Evolutionary conservation across 768 basidiomycete genomes (phyloP), one percentile per base, ranked within the genome.

Genomic region (Trametes cingulata): DNA sequence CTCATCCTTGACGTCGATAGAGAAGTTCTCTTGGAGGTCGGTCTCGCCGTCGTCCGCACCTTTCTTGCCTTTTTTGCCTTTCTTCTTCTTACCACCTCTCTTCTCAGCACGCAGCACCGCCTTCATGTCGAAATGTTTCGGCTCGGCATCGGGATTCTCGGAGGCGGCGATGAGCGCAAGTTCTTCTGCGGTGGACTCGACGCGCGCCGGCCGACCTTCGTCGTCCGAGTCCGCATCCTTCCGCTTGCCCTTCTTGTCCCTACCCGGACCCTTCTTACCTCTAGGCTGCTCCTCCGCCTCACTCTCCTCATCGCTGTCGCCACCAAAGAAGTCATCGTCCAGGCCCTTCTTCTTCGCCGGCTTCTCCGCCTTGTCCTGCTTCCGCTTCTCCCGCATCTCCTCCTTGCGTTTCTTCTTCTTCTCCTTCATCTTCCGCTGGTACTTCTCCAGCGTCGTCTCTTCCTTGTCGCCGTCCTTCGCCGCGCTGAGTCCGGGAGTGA

Each of bases 401-500:
- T 85, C 85, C 78, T 92, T 94, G 75, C 85, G 85, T 70, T 84
- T 84, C 74, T 86, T 87, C 73, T 86, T 82, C 78, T 93, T 95
- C 75, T 98, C 95, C 73, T 82, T 88, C 82, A 90, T 85, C 75
- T 95, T 95, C 63, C 90, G 78, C 73, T 91, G 88, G 73, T 99
- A 99, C 68, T 76, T 86, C 69, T 95, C 93, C 35, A 98, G 74
- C 1, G 93, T 91, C 5, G 91, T 98, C 77, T 96, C 88, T n/a
- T 91, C 83, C 52, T 80, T 15, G 12, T 77, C 78, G 19, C 72
- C 77, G 65, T 78, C 81, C 58, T 72, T 74, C 62, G 73, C 71
- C 49, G 78, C 83, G 58, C 79, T 86, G 39, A 98, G 76, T 5
- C 88, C 96, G 2, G 97, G 93, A 15, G 84, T 87, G 73, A 99